These are phyloP conservation scores for Rhodotorula sp. DNA, from an alignment of 1,284 basidiomycete genomes.

Conservation along the genomic window DNA sequence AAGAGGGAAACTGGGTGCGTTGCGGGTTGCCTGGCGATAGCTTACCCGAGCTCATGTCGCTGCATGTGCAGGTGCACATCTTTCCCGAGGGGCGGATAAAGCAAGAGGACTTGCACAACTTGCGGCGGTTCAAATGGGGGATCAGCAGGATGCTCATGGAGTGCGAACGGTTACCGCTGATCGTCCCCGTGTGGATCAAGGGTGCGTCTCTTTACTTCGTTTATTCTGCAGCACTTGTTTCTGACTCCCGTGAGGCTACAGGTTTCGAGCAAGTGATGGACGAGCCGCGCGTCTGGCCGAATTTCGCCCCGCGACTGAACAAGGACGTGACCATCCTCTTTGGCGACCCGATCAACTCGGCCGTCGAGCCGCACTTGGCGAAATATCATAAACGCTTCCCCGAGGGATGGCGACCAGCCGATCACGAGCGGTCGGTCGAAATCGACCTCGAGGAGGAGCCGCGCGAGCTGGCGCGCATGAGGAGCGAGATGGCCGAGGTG, in stretches of 20 bases:
- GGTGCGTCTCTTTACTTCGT: constrained; percentile 52
- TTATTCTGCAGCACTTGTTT: no score
- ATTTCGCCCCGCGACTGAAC: constrained; percentile 68
- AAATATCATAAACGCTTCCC: constrained; percentile 23
- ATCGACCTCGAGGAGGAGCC: constrained; percentile 37
- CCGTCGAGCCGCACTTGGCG: constrained; percentile 48
- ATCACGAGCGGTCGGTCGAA: constrained; percentile 28
- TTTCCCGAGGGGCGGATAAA: constrained; percentile 92
- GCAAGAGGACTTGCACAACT: constrained; percentile 63
- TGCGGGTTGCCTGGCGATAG: neutral
- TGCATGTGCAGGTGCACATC: constrained; percentile 69
- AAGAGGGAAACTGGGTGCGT: constrained; percentile 79
- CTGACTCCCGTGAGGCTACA: constrained; percentile 42
- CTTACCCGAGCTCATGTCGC: neutral
- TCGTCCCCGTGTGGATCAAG: constrained; percentile 91
- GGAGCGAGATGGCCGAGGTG: constrained; percentile 38
- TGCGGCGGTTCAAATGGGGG: constrained; percentile 94
- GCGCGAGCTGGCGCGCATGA: constrained; percentile 21
- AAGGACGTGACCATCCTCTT: constrained; percentile 67
- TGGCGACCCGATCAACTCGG: constrained; percentile 60
- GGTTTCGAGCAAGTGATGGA: constrained; percentile 89
- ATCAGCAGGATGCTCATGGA: constrained; percentile 86
- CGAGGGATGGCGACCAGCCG: constrained; percentile 19
- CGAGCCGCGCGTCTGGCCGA: constrained; percentile 68
- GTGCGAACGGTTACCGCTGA: constrained; percentile 61